Evolutionary conservation across 2,329 filamentous ascomycete genomes (phyloP).

Genomic region (Colletotrichum costaricense): DNA sequence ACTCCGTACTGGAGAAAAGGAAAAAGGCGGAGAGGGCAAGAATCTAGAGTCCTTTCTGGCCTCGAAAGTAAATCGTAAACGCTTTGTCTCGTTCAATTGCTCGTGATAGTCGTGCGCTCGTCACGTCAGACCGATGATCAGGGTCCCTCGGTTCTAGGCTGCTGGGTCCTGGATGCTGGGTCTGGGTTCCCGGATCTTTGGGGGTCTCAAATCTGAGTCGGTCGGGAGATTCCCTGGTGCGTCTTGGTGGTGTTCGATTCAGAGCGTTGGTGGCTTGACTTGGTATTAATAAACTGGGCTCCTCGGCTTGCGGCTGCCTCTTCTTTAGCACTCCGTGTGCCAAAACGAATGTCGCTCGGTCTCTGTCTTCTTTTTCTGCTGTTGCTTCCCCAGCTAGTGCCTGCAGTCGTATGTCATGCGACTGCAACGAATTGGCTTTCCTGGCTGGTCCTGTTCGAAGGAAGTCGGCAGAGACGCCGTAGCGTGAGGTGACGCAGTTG

Average conservation of each 20-base stretch:
- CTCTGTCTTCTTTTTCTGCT: constrained; percentile 1
- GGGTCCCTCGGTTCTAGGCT: neutral
- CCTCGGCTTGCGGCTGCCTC: neutral
- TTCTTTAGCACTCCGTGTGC: neutral
- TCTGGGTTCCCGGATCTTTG: neutral
- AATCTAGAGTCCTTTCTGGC: neutral
- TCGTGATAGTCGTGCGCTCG: constrained; percentile 16
- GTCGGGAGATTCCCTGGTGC: neutral
- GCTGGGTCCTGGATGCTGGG: neutral
- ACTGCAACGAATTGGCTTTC: neutral
- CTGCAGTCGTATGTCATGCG: constrained; percentile 16
- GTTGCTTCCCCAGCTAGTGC: constrained; percentile 7
- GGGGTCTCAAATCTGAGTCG: neutral
- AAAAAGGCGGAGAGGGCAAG: neutral
- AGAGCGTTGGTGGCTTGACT: constrained; percentile 5
- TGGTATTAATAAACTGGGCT: constrained; percentile 6
- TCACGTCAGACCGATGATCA: neutral
- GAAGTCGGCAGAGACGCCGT: constrained; percentile 15
- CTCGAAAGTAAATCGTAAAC: neutral
- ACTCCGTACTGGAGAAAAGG: no score
- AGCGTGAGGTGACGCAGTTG: constrained; percentile 2
- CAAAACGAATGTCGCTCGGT: neutral
- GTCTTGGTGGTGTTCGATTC: constrained; percentile 3
- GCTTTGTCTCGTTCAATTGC: constrained; percentile 7
- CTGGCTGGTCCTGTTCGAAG: neutral